Percentiles rank a stretch among this genome's conserved stretches.
Evolutionary conservation across 176 grass and related monocot genomes (phyloP).

Genomic region (Saccharum spontaneum): DNA sequence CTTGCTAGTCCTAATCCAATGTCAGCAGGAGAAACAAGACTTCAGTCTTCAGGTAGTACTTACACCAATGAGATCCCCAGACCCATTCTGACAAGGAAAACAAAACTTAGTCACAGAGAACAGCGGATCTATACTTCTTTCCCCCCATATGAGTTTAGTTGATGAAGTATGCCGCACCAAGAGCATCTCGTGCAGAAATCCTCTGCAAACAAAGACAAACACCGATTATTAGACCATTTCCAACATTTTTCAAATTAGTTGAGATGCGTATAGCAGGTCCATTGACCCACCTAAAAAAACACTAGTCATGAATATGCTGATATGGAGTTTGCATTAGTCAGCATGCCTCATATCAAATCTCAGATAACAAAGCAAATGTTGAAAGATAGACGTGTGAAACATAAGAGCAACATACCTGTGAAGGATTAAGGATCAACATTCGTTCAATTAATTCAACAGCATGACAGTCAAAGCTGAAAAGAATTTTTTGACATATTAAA

Average conservation of each 20-base stretch:
- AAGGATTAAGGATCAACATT: constrained; percentile 69
- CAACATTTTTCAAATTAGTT: neutral
- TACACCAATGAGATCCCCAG: constrained; percentile 27
- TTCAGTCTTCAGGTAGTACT: constrained; percentile 42
- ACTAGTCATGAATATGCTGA: neutral
- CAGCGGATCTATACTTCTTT: constrained; percentile 22
- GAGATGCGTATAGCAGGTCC: neutral
- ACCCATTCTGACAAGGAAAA: constrained; percentile 8
- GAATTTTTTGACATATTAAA: constrained; percentile 18
- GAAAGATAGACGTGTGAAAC: neutral
- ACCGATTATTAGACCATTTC: constrained; percentile 10
- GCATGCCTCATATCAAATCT: neutral
- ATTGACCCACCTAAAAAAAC: neutral
- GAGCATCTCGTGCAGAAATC: constrained; percentile 66
- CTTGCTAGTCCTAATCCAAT: constrained; percentile 28
- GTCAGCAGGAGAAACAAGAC: constrained; percentile 40
- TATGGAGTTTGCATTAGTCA: neutral
- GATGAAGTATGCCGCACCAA: constrained; percentile 59
- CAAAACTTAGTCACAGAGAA: constrained; percentile 9
- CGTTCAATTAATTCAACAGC: constrained; percentile 67
- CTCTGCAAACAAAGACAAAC: constrained; percentile 46
- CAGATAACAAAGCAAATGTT: constrained; percentile 10
- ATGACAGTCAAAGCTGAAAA: constrained; percentile 55
- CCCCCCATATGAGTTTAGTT: constrained; percentile 5
- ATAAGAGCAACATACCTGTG: constrained; percentile 53